Base-by-base conservation (phyloP, 2,329 filamentous ascomycete species). In the Trichoderma lentiforme region DNA sequence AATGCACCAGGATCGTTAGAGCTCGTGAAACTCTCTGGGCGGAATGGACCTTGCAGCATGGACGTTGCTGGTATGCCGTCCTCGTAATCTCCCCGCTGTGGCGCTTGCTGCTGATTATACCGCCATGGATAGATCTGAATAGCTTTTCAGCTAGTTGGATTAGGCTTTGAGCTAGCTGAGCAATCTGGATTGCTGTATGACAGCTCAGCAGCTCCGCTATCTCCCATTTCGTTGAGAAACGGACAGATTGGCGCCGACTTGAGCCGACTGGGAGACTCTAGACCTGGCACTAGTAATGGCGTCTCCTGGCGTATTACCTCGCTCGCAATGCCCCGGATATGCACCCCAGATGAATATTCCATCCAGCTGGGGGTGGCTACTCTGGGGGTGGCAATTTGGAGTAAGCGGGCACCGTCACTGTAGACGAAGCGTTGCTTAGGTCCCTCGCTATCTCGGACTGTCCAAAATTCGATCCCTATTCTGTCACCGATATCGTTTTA, bases 41-140 rank as follows among this genome's bases (percentile, higher is more conserved):
- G 47, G 18, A 21, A 53, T 53, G 47, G 47, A n/a, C 43, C n/a
- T 53, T 53, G n/a, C 47, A 11, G n/a, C 21, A 11, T 53, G 11
- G 21, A 53, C 47, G 47, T 24, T 21, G n/a, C 47, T 53, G 47
- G 21, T 24, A 24, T 53, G 47, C 21, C 26, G 57, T 7, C 18
- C 57, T 60, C 14, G 57, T 60, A 39, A 62, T 62, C 58, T 56
- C 63, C 63, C 63, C 63, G 43, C 63, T 56, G 62, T 65, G 43
- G 47, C 63, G 28, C 14, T 15, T 7, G 11, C 18, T 36, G 43
- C 39, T 64, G n/a, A 65, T 60, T 34, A 34, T 30, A 58, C 24
- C 28, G 11, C 43, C 30, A 24, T 36, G 18, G 12, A 47, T 21
- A n/a, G 8, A 24, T 43, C n/a, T 21, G 21, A 32, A 65, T 32